These are phyloP conservation scores for Cytospora chrysosperma DNA, from an alignment of 2,329 filamentous ascomycete species.

Conservation along the genomic window DNA sequence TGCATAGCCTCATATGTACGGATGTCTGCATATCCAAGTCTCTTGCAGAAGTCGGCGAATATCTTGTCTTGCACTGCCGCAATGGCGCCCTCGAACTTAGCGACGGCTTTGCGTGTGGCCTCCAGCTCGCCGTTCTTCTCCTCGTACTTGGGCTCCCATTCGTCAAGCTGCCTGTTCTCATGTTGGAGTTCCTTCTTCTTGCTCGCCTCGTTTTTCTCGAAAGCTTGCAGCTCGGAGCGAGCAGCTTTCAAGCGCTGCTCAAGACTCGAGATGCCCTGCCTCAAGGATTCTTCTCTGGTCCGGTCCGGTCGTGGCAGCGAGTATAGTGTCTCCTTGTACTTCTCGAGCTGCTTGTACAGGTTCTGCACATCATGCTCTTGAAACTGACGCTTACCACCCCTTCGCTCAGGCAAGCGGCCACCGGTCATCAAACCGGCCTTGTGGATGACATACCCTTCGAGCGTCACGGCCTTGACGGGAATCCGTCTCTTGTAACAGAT, in stretches of 20 bases:
- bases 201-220: slow-evolving; percentile 80
- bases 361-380: slow-evolving; percentile 89
- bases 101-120: slow-evolving; percentile 49
- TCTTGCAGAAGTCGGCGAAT: slow-evolving; percentile 80
- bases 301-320: slow-evolving; percentile 78
- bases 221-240: slow-evolving; percentile 72
- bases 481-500: slow-evolving; percentile 83
- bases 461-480: slow-evolving; percentile 88
- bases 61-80: slow-evolving; percentile 83
- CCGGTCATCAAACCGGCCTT: slow-evolving; percentile 97
- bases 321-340: slow-evolving; percentile 73
- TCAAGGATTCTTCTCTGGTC: slow-evolving; percentile 75
- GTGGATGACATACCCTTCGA: slow-evolving; percentile 95
- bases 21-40: slow-evolving; percentile 84
- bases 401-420: slow-evolving; percentile 75
- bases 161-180: slow-evolving; percentile 68
- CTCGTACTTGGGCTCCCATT: slow-evolving; percentile 74
- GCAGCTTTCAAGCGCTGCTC: slow-evolving; percentile 72
- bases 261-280: slow-evolving; percentile 75
- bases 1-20: slow-evolving; percentile 93
- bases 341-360: slow-evolving; percentile 72
- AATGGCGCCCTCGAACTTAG: slow-evolving; percentile 61
- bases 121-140: slow-evolving; percentile 70
- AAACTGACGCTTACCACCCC: slow-evolving; percentile 76
- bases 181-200: slow-evolving; percentile 80